These are phyloP conservation scores for Pterocarpus macrocarpus DNA, from an alignment of 306 rosid species.

Conservation along the genomic window DNA sequence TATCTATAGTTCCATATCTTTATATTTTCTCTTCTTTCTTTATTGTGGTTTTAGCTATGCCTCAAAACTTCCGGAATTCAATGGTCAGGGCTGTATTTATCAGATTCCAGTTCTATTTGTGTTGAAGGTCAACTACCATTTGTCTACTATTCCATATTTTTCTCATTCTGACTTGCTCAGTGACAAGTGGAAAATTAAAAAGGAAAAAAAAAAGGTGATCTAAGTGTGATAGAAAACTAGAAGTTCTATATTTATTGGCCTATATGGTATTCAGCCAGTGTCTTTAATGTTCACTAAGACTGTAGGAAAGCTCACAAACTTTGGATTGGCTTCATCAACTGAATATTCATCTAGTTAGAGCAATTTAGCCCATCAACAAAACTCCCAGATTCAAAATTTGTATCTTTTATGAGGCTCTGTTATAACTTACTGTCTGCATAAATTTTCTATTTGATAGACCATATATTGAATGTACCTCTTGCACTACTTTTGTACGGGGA, in stretches of 20 bases:
- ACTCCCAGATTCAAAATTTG: neutral
- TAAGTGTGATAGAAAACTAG: too few relatives aligned
- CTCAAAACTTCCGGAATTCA: neutral
- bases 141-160: neutral
- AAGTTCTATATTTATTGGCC: neutral
- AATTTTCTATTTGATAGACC: neutral
- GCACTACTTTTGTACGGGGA: conserved; percentile 3
- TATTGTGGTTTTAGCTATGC: neutral
- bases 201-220: too few relatives aligned
- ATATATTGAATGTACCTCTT: neutral
- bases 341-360: conserved; percentile 24
- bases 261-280: neutral
- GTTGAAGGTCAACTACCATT: neutral
- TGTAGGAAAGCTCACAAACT: conserved; percentile 12
- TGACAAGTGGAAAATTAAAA: too few relatives aligned
- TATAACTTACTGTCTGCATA: neutral
- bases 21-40: neutral
- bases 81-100: neutral
- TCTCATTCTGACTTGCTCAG: neutral
- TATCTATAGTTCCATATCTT: neutral
- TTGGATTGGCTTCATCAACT: neutral
- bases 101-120: too few relatives aligned
- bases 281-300: neutral
- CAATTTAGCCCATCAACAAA: neutral
- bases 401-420: neutral